A percentile compares a stretch with the other conserved stretches of the same genome.
phyloP scores from a whole-genome alignment of 192 early-diverging fungal species.

The Podila horticola region DNA sequence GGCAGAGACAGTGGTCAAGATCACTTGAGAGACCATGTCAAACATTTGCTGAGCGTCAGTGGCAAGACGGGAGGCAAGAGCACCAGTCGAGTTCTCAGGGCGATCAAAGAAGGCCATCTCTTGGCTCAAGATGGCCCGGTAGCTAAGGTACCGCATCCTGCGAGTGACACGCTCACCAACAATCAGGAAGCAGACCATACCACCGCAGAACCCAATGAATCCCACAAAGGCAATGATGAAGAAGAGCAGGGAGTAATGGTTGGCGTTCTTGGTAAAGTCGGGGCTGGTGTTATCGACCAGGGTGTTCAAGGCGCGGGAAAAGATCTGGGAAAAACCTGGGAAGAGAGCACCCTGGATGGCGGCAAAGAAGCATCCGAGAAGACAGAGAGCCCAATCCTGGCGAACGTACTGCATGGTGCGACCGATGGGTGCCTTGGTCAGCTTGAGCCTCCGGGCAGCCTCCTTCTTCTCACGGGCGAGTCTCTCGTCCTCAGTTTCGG shows the following conservation, averaged over 20 bases:
- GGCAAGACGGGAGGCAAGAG: slow-evolving; percentile 84
- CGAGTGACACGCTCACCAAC: too few relatives aligned
- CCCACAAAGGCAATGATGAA: too few relatives aligned
- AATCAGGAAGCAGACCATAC: too few relatives aligned
- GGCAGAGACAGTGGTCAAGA: slow-evolving; percentile 42
- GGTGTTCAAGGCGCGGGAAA: slow-evolving; percentile 30
- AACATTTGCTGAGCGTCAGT: slow-evolving; percentile 81
- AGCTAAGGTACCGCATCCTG: too few relatives aligned
- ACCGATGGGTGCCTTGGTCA: slow-evolving; percentile 63
- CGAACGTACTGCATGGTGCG: slow-evolving; percentile 62
- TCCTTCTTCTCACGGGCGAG: slow-evolving; percentile 50
- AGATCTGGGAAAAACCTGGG: slow-evolving; percentile 82
- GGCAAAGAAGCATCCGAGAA: slow-evolving; percentile 63
- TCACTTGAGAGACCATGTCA: slow-evolving; percentile 59
- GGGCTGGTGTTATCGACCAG: slow-evolving; percentile 2
- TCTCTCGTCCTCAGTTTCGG: slow-evolving; percentile 41
- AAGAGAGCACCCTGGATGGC: slow-evolving; percentile 66
- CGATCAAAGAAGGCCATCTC: slow-evolving; percentile 90
- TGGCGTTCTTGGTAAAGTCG: neutral
- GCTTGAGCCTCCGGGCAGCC: slow-evolving; percentile 28
- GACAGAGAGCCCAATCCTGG: slow-evolving; percentile 60
- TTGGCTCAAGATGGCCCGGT: slow-evolving; percentile 67
- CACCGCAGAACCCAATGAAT: too few relatives aligned
- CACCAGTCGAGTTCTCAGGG: slow-evolving; percentile 77
- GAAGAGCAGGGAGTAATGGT: too few relatives aligned